phyloP scores from a whole-genome alignment of 805 yeast species.

The Candida montana region DNA sequence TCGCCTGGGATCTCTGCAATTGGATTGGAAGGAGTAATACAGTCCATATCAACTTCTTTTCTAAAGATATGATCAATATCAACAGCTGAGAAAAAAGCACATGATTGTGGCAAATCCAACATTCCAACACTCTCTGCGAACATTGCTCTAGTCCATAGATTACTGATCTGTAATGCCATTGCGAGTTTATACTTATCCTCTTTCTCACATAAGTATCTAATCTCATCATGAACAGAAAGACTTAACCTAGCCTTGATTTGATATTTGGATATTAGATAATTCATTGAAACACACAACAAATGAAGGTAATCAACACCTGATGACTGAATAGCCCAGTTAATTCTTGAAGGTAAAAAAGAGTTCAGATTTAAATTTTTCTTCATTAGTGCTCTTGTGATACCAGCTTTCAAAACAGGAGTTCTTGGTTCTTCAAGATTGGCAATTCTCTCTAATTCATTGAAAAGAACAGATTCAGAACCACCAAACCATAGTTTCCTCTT shows the following conservation, averaged over 20 bases:
- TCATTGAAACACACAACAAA: slow-evolving; percentile 79
- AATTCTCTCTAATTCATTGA: slow-evolving; percentile 81
- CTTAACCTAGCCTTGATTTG: slow-evolving; percentile 68
- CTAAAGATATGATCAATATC: slow-evolving; percentile 86
- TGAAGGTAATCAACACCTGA: slow-evolving; percentile 97
- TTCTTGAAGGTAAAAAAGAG: slow-evolving; percentile 78
- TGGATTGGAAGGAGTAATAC: slow-evolving; percentile 86
- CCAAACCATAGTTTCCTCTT: slow-evolving; percentile 60
- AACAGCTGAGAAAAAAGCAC: slow-evolving; percentile 92
- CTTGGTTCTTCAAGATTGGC: slow-evolving; percentile 76
- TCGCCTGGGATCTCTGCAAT: slow-evolving; percentile 73
- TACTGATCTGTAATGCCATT: slow-evolving; percentile 79
- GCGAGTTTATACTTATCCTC: slow-evolving; percentile 75
- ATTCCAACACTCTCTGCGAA: slow-evolving; percentile 91
- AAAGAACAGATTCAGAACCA: slow-evolving; percentile 90
- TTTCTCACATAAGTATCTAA: slow-evolving; percentile 71
- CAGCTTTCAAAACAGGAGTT: slow-evolving; percentile 92
- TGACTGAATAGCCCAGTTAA: slow-evolving; percentile 97
- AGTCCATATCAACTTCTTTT: slow-evolving; percentile 88
- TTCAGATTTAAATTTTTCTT: slow-evolving; percentile 58
- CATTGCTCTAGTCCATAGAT: slow-evolving; percentile 94
- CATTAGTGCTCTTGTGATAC: slow-evolving; percentile 80
- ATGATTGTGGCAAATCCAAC: slow-evolving; percentile 83
- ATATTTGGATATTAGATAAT: slow-evolving; percentile 63
- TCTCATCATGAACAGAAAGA: slow-evolving; percentile 93